Evolutionary conservation across 2,329 filamentous ascomycete genomes (phyloP), one percentile per base, ranked within the genome.

Genomic region (Scopulariopsis brevicaulis): DNA sequence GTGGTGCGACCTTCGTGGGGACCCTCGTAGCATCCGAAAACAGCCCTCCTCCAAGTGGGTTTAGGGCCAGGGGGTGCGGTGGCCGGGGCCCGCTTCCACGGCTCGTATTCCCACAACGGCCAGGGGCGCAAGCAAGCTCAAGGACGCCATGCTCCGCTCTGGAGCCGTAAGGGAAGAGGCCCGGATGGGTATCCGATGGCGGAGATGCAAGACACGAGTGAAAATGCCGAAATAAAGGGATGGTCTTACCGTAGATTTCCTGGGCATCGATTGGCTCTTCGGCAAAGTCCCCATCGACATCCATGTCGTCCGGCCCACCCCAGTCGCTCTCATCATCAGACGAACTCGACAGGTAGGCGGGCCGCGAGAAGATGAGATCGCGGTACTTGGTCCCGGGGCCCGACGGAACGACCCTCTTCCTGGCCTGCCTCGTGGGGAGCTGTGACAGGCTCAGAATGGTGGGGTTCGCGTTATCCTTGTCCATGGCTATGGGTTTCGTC

Each of bases 241-340:
- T 34, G 8, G 35, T 22, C 76, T 62, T 75, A 94, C 90, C 91
- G 69, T 93, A 99, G 50, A 99, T 93, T 73, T 99, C 94, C 71
- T 96, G 94, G 70, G 95, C 90, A 68, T 99, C 94, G 64, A 99
- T 96, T 59, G 89, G 88, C 65, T 97, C 92, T 40, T 85, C 78
- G 1, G 77, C 75, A 54, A 83, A 79, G 59, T 86, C 82, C 59
- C 84, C 82, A 55, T 82, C 74, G 55, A 70, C 32, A 28, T 24
- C 55, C 32, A 35, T 28, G 12, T 52, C 75, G 54, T 55, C 32
- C 18, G 51, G 50, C 56, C 58, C 35, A 58, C 59, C 56, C 60
- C 69, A 68, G 32, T 69, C 66, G 20, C 46, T 52, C 20, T 53
- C 48, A 43, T 68, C 65, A 54, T 71, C 70, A 34, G 66, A 51